Evolutionary conservation across 192 early-diverging fungal species (phyloP), one percentile per base, ranked within the genome.

Genomic region (Helicostylum pulchrum): DNA sequence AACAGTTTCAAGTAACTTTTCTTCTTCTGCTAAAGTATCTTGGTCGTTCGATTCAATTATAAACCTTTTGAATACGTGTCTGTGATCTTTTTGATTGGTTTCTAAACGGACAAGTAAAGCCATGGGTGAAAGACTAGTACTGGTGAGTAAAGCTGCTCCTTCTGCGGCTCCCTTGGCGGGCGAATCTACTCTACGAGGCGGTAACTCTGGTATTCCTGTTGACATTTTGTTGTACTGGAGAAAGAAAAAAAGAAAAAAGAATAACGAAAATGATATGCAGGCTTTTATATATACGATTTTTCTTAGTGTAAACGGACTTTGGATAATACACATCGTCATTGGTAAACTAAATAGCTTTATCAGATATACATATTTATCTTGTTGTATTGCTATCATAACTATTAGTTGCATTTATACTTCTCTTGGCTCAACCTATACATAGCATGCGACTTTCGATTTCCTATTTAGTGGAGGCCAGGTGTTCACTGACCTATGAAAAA

Each of bases 61-160:
- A 5, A 19, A 48, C 8, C 36, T 1, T 56, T 59, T 59, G 12
- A 59, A 59, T 19, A 45, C 42, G 43, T 59, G 57, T 26, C 20
- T 0, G 26, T 59, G 57, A 14, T 59, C 21, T 20, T 19, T 44
- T 21, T 19, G 43, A 12, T 59, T 59, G 17, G 57, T 59, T 59
- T 59, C 57, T 20, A 23, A 59, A 45, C 20, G 21, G 4, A 39
- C 9, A 23, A 59, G 61, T 39, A 62, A 39, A 39, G 48, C 30
- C 17, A 49, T 39, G 1, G 48, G 61, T 0, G 46, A 51, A 9
- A 39, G 36, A 4, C 36, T 39, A 0, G 36, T 39, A 39, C 36
- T 9, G 36, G 5, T 39, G 0, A 39, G 6, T 39, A 39, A 39
- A 10, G 26, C 26, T 2, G 26, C 26, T 26, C 36, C 36, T 39